phyloP scores from a whole-genome alignment of 2,329 filamentous ascomycete genomes.

The Nothomitra cinnamomea region DNA sequence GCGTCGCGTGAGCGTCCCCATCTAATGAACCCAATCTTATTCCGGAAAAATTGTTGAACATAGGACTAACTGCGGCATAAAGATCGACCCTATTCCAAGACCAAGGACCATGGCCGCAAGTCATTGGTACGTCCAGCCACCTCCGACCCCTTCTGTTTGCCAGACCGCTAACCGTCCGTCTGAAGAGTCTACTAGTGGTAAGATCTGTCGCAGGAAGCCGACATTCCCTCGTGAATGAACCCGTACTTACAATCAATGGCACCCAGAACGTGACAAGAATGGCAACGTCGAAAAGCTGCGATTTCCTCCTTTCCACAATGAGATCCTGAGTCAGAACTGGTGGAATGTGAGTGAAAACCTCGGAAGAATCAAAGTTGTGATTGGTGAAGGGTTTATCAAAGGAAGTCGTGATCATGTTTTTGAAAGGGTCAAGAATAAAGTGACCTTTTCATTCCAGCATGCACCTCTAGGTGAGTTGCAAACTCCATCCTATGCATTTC shows the following conservation, averaged over 20 bases:
- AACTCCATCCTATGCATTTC: not conserved
- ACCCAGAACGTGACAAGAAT: constrained; percentile 30
- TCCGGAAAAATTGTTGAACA: not conserved
- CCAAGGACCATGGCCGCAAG: constrained; percentile 28
- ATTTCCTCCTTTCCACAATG: constrained; percentile 56
- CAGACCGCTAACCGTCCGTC: constrained; percentile 1
- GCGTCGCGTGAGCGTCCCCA: constrained; percentile 36
- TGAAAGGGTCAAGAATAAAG: constrained; percentile 52
- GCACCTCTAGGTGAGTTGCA: constrained; percentile 49
- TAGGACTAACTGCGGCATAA: not conserved
- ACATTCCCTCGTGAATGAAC: not conserved
- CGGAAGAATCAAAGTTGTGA: constrained; percentile 58
- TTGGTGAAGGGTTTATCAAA: constrained; percentile 54
- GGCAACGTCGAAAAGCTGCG: constrained; percentile 43
- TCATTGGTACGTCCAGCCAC: constrained; percentile 28
- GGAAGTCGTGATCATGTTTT: constrained; percentile 32
- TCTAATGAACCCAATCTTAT: not conserved
- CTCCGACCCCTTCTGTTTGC: not conserved
- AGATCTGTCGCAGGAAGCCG: not conserved
- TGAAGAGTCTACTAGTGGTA: constrained; percentile 4
- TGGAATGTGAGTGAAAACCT: constrained; percentile 57
- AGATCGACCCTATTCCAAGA: constrained; percentile 3
- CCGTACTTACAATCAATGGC: not conserved
- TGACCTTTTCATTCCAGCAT: constrained; percentile 73
- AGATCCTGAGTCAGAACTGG: constrained; percentile 48